Percentiles rank a stretch among this genome's conserved stretches.
phyloP scores from a whole-genome alignment of 441 rosid genomes.

The Syzygium syzygioides region DNA sequence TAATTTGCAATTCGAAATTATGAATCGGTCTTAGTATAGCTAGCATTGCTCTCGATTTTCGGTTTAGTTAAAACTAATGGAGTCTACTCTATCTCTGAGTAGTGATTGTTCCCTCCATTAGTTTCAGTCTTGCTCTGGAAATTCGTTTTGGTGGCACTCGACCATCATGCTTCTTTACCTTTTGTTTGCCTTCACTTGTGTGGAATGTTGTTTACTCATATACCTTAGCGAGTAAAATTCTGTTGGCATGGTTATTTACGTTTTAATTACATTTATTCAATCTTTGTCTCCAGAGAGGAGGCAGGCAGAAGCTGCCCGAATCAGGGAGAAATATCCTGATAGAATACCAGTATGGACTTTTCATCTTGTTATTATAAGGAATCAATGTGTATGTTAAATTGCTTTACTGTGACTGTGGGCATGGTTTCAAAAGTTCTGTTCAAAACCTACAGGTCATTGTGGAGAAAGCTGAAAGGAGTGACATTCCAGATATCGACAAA shows the following conservation, averaged over 20 bases:
- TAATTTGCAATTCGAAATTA: background rate
- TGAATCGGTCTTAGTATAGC: background rate
- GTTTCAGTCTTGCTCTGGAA: background rate
- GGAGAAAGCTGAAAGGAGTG: conserved; percentile 36
- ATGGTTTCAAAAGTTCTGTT: background rate
- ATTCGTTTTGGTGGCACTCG: background rate
- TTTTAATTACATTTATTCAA: background rate
- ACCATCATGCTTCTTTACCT: background rate
- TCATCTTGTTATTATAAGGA: background rate
- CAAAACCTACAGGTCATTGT: conserved; percentile 22
- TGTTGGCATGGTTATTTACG: background rate
- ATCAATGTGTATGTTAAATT: background rate
- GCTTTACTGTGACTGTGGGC: background rate
- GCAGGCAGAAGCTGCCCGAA: conserved; percentile 54
- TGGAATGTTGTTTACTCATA: background rate
- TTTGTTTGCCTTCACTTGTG: background rate
- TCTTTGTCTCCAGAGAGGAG: conserved; percentile 37
- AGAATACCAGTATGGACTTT: conserved; percentile 42
- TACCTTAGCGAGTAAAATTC: background rate
- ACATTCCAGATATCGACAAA: conserved; percentile 35
- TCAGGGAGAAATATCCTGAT: conserved; percentile 58
- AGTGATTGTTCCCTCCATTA: background rate
- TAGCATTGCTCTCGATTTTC: background rate
- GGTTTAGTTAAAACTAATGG: background rate
- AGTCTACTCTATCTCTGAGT: background rate